Conservation (phyloP, 345 rosid genomes). For the Populus deltoides region DNA sequence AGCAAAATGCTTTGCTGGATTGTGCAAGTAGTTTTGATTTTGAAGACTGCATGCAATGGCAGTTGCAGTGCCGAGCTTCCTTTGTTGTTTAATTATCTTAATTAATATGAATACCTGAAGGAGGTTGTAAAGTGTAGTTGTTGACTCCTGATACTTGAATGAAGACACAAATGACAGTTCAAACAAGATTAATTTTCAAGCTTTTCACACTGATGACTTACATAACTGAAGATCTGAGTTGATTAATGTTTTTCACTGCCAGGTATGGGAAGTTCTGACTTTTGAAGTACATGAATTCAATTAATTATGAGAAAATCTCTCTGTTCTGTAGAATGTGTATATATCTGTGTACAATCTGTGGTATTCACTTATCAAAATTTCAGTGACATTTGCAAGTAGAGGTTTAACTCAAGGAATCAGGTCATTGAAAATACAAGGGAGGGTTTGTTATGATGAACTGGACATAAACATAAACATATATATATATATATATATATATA, state of each 20-base stretch:
- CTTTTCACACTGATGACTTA: conserved; percentile 12
- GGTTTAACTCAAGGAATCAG: no score
- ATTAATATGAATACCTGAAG: conserved; percentile 10
- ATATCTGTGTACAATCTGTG: no score
- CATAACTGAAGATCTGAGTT: conserved; percentile 20
- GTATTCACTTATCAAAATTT: no score
- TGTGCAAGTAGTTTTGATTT: conserved; percentile 95
- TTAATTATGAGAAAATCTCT: conserved; percentile 7
- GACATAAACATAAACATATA: no score
- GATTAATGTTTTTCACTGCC: conserved; percentile 25
- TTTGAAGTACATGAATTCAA: conserved; percentile 26
- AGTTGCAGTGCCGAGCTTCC: conserved; percentile 51
- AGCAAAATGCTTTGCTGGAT: conserved; percentile 79
- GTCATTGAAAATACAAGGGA: no score
- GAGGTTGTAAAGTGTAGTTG: conserved; percentile 26
- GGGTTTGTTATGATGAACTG: no score
- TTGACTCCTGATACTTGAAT: conserved; percentile 21
- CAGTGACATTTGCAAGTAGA: no score
- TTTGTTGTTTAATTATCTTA: conserved; percentile 32
- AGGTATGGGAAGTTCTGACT: conserved; percentile 30
- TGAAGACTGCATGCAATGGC: conserved; percentile 93
- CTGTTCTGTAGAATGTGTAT: conserved; percentile 14
- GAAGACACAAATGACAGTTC: conserved; percentile 24
- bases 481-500: no score
- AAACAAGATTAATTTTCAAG: conserved; percentile 23